phyloP scores from a whole-genome alignment of 1,284 basidiomycete genomes.

The Papiliotrema fonsecae region DNA sequence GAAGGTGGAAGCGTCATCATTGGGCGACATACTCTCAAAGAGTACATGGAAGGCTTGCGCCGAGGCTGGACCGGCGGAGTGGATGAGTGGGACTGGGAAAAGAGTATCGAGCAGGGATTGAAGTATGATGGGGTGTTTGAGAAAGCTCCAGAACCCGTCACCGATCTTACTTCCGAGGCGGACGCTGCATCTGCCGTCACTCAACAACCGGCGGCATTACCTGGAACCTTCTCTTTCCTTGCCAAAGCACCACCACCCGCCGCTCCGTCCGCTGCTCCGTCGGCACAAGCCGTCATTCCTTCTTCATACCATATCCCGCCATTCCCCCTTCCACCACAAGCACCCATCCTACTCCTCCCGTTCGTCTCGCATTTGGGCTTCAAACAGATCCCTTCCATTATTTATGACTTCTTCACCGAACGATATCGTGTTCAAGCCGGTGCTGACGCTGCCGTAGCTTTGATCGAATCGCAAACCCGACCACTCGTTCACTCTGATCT shows the following conservation, averaged over 20 bases:
- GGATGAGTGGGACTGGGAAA: constrained; percentile 67
- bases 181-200: constrained; percentile 16
- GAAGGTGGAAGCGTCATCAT: constrained; percentile 79
- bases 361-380: constrained; percentile 83
- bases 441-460: constrained; percentile 71
- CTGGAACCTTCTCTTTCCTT: constrained; percentile 20
- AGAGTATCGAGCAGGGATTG: constrained; percentile 64
- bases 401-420: constrained; percentile 88
- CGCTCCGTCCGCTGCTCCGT: constrained; percentile 18
- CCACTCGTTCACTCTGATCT: constrained; percentile 63
- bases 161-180: neutral
- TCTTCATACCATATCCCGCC: constrained; percentile 53
- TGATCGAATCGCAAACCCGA: constrained; percentile 64
- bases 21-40: constrained; percentile 90
- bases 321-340: constrained; percentile 63
- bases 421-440: constrained; percentile 72
- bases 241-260: constrained; percentile 24
- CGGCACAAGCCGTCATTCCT: constrained; percentile 22
- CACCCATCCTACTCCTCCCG: constrained; percentile 81
- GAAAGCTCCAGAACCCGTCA: constrained; percentile 48
- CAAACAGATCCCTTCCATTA: constrained; percentile 79
- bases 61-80: constrained; percentile 78
- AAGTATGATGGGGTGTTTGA: constrained; percentile 73
- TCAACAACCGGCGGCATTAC: neutral
- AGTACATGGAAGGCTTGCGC: constrained; percentile 82